A percentile compares a stretch with the other conserved stretches of the same genome.
Evolutionary conservation across 2,329 filamentous ascomycete genomes (phyloP).

Genomic region (Alternaria conjuncta): DNA sequence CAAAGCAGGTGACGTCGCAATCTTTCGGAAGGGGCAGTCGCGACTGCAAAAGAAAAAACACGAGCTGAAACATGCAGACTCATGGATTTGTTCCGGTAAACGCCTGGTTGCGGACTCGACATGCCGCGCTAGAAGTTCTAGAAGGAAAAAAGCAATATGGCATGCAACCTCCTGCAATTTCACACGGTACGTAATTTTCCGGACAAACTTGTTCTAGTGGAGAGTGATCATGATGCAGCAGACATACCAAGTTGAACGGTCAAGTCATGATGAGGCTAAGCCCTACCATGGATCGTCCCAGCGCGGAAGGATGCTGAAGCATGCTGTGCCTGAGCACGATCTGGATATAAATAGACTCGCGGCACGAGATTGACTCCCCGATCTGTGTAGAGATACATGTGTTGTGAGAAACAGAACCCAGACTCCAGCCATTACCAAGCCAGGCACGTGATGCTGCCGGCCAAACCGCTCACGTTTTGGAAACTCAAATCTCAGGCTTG

Average conservation of each 20-base stretch:
- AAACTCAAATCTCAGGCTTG: slow-evolving; percentile 19
- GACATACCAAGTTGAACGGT: slow-evolving; percentile 3
- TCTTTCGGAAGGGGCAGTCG: neutral
- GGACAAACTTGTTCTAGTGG: neutral
- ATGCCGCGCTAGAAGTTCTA: slow-evolving; percentile 11
- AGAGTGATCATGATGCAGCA: neutral
- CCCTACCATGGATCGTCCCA: slow-evolving; percentile 3
- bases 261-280: neutral
- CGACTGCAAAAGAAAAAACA: slow-evolving; percentile 5
- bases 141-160: slow-evolving; percentile 15
- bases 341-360: slow-evolving; percentile 17
- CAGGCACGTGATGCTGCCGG: slow-evolving; percentile 24
- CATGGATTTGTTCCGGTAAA: slow-evolving; percentile 8
- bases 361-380: slow-evolving; percentile 18
- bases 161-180: slow-evolving; percentile 16
- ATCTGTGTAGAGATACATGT: slow-evolving; percentile 15
- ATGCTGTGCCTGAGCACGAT: slow-evolving; percentile 23
- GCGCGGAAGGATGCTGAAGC: slow-evolving; percentile 21
- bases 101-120: neutral
- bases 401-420: slow-evolving; percentile 25
- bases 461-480: slow-evolving; percentile 45
- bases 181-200: slow-evolving; percentile 7
- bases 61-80: slow-evolving; percentile 12
- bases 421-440: slow-evolving; percentile 26
- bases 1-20: slow-evolving; percentile 10